Evolutionary conservation across 352 stramenopile genomes (phyloP), one percentile per base, ranked within the genome.

Genomic region (Peronosclerospora sorghi): DNA sequence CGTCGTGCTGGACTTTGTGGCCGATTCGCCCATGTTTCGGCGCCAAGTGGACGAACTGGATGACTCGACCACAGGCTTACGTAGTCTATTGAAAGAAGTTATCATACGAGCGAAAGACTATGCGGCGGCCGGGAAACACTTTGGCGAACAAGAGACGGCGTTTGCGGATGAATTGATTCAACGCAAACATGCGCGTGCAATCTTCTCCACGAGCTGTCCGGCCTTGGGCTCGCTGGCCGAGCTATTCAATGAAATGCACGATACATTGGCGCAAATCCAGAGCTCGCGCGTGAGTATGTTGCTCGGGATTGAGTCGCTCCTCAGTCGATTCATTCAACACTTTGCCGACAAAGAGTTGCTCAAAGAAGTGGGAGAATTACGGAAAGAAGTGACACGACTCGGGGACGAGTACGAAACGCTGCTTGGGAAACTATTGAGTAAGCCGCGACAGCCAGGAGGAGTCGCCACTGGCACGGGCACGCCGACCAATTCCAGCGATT

Each of bases 21-120:
- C 85, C 36, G 81, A 93, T 56, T 93, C 81, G 42, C 81, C 81
- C 34, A 88, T 88, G 76, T 93, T 90, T 46, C 61, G 81, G 0
- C 65, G 77, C 4, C 75, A 88, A 36, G 34, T 93, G 13, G 81
- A 93, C 41, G 63, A 70, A 14, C 83, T 88, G 32, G 81, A 93
- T 20, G 78, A 88, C 24, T 83, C 76, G 18, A 60, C 89, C 3
- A 61, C 64, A 1, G 78, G 76, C 0, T 52, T 93, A 0, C 66
- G 75, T 7, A 56, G 57, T 0, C 46, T 93, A 12, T 38, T 93
- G 9, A 81, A 80, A 24, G 78, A 90, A 48, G 65, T 93, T 9
- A 48, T 88, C 30, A 52, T 40, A 9, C 70, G 68, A 29, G 76
- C 74, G 1, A 89, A 93, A 27, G 81, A 93, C 39, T 93, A 87